Conservation (phyloP, 257 asterid genomes). For the Rehmannia glutinosa region DNA sequence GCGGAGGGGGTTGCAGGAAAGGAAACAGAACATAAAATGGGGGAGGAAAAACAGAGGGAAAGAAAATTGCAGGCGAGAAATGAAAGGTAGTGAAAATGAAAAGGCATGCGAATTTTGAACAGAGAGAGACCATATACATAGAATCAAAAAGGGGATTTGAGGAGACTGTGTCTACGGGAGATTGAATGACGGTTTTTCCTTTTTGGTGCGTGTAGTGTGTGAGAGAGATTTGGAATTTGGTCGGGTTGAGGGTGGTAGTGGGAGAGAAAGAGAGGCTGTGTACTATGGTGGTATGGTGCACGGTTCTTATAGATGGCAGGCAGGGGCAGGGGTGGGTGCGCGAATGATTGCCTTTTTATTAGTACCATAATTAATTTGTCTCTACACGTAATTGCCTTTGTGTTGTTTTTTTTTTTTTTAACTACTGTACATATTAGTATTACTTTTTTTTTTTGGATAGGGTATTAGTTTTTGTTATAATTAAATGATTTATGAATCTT, state of each 20-base stretch:
- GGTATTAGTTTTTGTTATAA: neutral
- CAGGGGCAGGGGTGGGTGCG: neutral
- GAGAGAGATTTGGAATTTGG: neutral
- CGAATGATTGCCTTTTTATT: constrained; percentile 10
- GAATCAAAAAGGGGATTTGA: constrained; percentile 9
- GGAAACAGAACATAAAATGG: neutral
- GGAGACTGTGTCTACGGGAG: neutral
- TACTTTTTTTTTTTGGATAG: neutral
- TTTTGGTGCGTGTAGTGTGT: constrained; percentile 5
- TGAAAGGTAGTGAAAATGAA: neutral
- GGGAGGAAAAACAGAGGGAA: constrained; percentile 2
- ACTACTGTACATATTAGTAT: no score
- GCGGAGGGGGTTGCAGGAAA: constrained; percentile 10
- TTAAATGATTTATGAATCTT: neutral
- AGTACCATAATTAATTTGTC: neutral
- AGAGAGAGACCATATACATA: constrained; percentile 9
- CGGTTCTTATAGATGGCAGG: constrained; percentile 22
- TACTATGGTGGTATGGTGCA: neutral
- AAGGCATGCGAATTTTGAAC: constrained; percentile 20
- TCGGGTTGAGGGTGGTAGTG: neutral
- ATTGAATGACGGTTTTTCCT: constrained; percentile 8
- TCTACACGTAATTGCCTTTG: neutral
- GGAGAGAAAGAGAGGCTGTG: neutral
- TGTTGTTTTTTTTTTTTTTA: no score
- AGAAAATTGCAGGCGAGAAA: neutral